phyloP scores from a whole-genome alignment of 805 yeast species.

The Starmerella khaoyaiensis region DNA sequence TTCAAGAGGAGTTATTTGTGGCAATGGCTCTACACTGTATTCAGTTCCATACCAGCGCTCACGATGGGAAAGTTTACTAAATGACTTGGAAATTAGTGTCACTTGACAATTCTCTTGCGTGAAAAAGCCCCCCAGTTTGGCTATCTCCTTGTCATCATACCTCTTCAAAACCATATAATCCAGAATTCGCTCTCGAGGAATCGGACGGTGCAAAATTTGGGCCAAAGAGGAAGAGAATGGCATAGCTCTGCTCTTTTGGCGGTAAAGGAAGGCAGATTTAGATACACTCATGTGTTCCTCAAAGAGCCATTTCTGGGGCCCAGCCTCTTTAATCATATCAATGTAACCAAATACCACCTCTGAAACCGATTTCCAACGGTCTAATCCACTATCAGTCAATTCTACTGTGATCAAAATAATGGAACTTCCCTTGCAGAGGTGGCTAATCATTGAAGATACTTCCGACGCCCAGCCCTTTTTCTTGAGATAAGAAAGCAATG shows the following conservation, averaged over 20 bases:
- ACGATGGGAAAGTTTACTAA: slow-evolving; percentile 35
- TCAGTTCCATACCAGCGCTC: slow-evolving; percentile 93
- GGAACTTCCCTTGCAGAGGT: slow-evolving; percentile 48
- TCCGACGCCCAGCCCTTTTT: slow-evolving; percentile 65
- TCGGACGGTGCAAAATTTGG: slow-evolving; percentile 42
- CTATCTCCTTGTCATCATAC: slow-evolving; percentile 44
- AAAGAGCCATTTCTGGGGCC: slow-evolving; percentile 68
- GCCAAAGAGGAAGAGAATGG: slow-evolving; percentile 61
- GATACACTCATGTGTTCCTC: slow-evolving; percentile 63
- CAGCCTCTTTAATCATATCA: slow-evolving; percentile 40
- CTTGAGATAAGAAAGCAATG: slow-evolving; percentile 59
- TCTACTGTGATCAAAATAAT: slow-evolving; percentile 60
- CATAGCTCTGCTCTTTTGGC: slow-evolving; percentile 62
- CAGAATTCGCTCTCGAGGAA: slow-evolving; percentile 56
- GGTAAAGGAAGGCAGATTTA: slow-evolving; percentile 59
- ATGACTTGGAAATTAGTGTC: slow-evolving; percentile 40
- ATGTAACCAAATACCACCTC: slow-evolving; percentile 59
- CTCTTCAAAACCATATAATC: slow-evolving; percentile 44
- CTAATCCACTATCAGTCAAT: slow-evolving; percentile 56
- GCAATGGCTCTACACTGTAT: slow-evolving; percentile 39
- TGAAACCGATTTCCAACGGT: slow-evolving; percentile 47
- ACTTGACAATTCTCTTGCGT: slow-evolving; percentile 49
- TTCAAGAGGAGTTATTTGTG: background rate
- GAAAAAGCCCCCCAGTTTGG: slow-evolving; percentile 38
- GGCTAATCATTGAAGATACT: slow-evolving; percentile 54